These are phyloP conservation scores for Candida suzukii DNA, from an alignment of 805 yeast genomes.

Conservation along the genomic window DNA sequence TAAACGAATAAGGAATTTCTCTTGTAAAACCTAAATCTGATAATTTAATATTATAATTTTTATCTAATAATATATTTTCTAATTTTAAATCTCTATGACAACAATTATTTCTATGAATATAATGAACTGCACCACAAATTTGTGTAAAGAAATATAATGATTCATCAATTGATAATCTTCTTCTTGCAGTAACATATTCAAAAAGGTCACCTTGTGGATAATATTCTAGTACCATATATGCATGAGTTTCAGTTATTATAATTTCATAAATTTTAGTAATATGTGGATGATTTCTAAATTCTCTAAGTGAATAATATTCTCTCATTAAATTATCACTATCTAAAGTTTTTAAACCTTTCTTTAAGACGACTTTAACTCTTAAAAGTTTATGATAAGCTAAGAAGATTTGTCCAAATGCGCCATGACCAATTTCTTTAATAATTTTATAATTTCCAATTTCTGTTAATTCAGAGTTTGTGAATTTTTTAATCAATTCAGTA, in stretches of 20 bases:
- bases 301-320: conserved; percentile 84
- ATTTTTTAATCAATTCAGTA: conserved; percentile 28
- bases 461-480: conserved; percentile 34
- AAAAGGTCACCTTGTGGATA: conserved; percentile 79
- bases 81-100: conserved; percentile 81
- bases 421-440: conserved; percentile 75
- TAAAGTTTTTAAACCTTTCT: conserved; percentile 46
- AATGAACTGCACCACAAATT: conserved; percentile 56
- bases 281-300: conserved; percentile 67
- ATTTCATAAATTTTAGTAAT: conserved; percentile 83
- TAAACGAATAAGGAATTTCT: conserved; percentile 37
- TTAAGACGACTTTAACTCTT: conserved; percentile 73
- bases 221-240: conserved; percentile 87
- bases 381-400: conserved; percentile 75
- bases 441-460: conserved; percentile 81
- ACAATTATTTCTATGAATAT: conserved; percentile 71
- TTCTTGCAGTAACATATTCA: conserved; percentile 50
- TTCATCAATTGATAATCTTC: conserved; percentile 44
- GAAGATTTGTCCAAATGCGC: conserved; percentile 88
- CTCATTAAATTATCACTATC: conserved; percentile 76
- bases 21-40: conserved; percentile 95
- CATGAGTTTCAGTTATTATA: conserved; percentile 67
- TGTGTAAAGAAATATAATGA: conserved; percentile 53
- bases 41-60: conserved; percentile 56
- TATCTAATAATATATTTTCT: conserved; percentile 66